Percentiles rank a stretch among this genome's conserved stretches.
Conservation (phyloP, 2,329 filamentous ascomycete genomes). For the Polytolypa hystricis region DNA sequence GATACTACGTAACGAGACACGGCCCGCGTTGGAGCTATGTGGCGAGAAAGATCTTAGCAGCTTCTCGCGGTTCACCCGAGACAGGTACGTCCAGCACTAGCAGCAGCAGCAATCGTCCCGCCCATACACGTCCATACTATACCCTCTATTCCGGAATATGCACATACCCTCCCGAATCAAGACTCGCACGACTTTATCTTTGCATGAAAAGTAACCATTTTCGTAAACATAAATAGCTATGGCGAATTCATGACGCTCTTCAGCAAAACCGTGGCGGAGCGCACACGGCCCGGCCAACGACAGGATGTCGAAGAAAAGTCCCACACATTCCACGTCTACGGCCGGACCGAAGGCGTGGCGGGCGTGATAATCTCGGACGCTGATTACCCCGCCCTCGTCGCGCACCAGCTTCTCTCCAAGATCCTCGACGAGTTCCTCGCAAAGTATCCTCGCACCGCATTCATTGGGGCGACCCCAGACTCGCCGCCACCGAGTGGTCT, state of each 20-base stretch:
- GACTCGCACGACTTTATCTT: no score
- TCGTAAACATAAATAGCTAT: conserved; percentile 39
- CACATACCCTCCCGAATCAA: no score
- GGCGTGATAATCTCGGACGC: conserved; percentile 60
- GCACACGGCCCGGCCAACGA: conserved; percentile 67
- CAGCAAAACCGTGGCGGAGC: conserved; percentile 75
- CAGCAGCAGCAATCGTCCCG: conserved; percentile 6
- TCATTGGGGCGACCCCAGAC: conserved; percentile 44
- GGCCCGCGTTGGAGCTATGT: conserved; percentile 66
- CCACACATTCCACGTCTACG: conserved; percentile 60
- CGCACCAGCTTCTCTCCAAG: conserved; percentile 51
- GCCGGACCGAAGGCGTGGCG: conserved; percentile 60
- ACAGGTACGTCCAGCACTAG: conserved; percentile 41
- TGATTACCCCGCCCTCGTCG: conserved; percentile 39
- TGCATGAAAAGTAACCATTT: no score
- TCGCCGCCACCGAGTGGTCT: conserved; percentile 36
- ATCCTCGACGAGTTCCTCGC: conserved; percentile 71
- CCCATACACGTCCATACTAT: no score
- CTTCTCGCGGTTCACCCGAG: conserved; percentile 69
- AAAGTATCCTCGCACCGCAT: conserved; percentile 57
- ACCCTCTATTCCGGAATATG: no score
- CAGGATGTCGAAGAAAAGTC: conserved; percentile 47
- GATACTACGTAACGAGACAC: conserved; percentile 70
- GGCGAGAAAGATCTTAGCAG: conserved; percentile 65
- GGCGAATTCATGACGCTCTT: conserved; percentile 72